phyloP scores from a whole-genome alignment of 2,329 filamentous ascomycete genomes.

The Colletotrichum zoysiae region DNA sequence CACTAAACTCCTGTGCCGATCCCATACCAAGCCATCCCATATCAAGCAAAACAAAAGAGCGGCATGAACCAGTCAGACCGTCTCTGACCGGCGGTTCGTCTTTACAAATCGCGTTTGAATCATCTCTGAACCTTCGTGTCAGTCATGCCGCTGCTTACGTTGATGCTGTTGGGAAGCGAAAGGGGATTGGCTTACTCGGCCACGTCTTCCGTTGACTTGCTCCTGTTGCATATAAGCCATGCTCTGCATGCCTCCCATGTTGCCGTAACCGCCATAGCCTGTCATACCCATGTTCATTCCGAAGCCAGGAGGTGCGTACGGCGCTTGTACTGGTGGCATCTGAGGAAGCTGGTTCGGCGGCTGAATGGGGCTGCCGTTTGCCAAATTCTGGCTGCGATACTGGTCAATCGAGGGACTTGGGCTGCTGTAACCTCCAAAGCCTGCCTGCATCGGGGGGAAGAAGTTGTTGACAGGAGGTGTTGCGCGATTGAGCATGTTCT shows the following conservation, averaged over 20 bases:
- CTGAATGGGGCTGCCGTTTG: slow-evolving; percentile 66
- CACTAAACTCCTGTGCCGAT: slow-evolving; percentile 42
- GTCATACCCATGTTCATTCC: slow-evolving; percentile 61
- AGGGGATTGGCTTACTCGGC: slow-evolving; percentile 65
- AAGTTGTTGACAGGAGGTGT: slow-evolving; percentile 68
- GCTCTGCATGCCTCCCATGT: slow-evolving; percentile 60
- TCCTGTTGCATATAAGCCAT: slow-evolving; percentile 69
- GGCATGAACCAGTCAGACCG: slow-evolving; percentile 39
- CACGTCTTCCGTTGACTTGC: slow-evolving; percentile 67
- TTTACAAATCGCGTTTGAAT: slow-evolving; percentile 29
- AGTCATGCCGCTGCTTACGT: slow-evolving; percentile 22
- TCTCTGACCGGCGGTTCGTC: slow-evolving; percentile 30
- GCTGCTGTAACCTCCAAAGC: slow-evolving; percentile 65
- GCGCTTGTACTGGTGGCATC: slow-evolving; percentile 58
- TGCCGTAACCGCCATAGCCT: slow-evolving; percentile 60
- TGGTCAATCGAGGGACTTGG: slow-evolving; percentile 65
- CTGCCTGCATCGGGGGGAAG: slow-evolving; percentile 68
- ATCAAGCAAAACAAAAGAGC: slow-evolving; percentile 39
- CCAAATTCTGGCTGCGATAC: slow-evolving; percentile 65
- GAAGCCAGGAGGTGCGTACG: slow-evolving; percentile 64
- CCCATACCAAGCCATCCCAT: slow-evolving; percentile 39
- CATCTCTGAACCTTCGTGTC: slow-evolving; percentile 35
- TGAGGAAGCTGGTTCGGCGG: slow-evolving; percentile 57
- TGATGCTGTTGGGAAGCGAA: slow-evolving; percentile 32
- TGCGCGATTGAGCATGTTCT: slow-evolving; percentile 67